phyloP scores from a whole-genome alignment of 306 rosid species.

The Crotalaria pallida region DNA sequence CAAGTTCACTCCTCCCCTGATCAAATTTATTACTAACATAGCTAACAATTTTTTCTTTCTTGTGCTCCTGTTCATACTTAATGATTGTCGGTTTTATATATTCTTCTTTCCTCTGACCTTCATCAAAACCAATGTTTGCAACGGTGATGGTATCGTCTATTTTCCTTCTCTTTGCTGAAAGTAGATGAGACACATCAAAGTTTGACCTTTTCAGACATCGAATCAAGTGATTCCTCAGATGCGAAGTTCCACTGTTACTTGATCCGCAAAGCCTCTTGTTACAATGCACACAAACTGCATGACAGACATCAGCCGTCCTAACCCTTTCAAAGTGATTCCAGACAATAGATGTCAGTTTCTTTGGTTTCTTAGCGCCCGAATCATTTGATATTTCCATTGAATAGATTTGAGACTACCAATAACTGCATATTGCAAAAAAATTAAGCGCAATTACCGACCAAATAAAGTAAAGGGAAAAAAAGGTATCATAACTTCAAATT shows the following conservation, averaged over 20 bases:
- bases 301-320: slow-evolving; percentile 61
- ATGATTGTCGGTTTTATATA: slow-evolving; percentile 39
- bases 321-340: slow-evolving; percentile 81
- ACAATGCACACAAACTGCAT: slow-evolving; percentile 70
- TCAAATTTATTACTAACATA: slow-evolving; percentile 51
- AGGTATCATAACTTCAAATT: neutral
- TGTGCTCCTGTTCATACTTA: slow-evolving; percentile 59
- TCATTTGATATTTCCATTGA: slow-evolving; percentile 54
- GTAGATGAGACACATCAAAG: slow-evolving; percentile 71
- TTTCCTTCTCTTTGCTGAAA: slow-evolving; percentile 64
- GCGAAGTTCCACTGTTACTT: slow-evolving; percentile 78
- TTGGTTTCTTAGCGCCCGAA: slow-evolving; percentile 47
- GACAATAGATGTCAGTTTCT: slow-evolving; percentile 68
- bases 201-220: slow-evolving; percentile 70
- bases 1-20: slow-evolving; percentile 57
- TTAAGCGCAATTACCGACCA: neutral
- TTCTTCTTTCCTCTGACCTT: slow-evolving; percentile 55
- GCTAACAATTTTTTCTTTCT: slow-evolving; percentile 47
- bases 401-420: slow-evolving; percentile 23
- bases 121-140: slow-evolving; percentile 45
- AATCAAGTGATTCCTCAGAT: slow-evolving; percentile 71
- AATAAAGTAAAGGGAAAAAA: neutral
- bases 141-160: slow-evolving; percentile 43
- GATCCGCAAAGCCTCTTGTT: slow-evolving; percentile 79
- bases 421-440: slow-evolving; percentile 28